These are phyloP conservation scores for Mrakia frigida DNA, from an alignment of 768 basidiomycete species.

Conservation along the genomic window DNA sequence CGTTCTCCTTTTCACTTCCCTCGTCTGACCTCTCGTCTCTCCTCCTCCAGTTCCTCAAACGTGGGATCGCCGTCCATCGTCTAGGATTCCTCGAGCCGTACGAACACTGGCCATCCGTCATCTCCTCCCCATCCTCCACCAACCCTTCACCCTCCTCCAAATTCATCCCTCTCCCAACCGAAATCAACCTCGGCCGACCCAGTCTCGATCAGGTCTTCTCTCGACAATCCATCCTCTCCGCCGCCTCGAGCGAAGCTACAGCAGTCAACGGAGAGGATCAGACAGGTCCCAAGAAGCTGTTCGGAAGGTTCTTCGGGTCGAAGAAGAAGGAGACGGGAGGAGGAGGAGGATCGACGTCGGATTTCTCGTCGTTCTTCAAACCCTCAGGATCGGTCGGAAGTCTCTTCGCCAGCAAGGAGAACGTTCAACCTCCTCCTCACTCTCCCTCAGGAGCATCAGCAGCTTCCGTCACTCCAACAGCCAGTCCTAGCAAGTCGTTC, in stretches of 20 bases:
- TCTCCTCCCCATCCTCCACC: not conserved
- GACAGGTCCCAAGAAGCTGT: constrained; percentile 15
- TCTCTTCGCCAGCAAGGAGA: constrained; percentile 7
- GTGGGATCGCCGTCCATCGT: not conserved
- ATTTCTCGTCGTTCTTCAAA: constrained; percentile 13
- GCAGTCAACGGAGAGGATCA: not conserved
- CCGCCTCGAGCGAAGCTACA: not conserved
- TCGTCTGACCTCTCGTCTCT: not conserved
- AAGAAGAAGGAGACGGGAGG: constrained; percentile 13
- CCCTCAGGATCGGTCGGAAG: constrained; percentile 5
- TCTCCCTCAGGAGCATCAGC: constrained; percentile 4
- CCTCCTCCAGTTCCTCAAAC: constrained; percentile 8
- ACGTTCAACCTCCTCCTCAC: not conserved
- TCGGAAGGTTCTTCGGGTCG: constrained; percentile 2
- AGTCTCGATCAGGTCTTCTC: constrained; percentile 18
- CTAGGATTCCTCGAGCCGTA: constrained; percentile 20
- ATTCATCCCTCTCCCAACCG: not conserved
- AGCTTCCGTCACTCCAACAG: not conserved
- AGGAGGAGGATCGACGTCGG: not conserved
- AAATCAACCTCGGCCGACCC: constrained; percentile 1
- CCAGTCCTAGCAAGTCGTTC: constrained; percentile 10
- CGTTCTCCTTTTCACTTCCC: not conserved
- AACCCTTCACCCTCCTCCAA: not conserved
- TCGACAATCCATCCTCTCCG: constrained; percentile 13
- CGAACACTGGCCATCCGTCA: constrained; percentile 20